Percentiles rank a stretch among this genome's conserved stretches.
These are phyloP conservation scores for Shiraia sp. DNA, from an alignment of 2,329 filamentous ascomycete species.

Conservation along the genomic window DNA sequence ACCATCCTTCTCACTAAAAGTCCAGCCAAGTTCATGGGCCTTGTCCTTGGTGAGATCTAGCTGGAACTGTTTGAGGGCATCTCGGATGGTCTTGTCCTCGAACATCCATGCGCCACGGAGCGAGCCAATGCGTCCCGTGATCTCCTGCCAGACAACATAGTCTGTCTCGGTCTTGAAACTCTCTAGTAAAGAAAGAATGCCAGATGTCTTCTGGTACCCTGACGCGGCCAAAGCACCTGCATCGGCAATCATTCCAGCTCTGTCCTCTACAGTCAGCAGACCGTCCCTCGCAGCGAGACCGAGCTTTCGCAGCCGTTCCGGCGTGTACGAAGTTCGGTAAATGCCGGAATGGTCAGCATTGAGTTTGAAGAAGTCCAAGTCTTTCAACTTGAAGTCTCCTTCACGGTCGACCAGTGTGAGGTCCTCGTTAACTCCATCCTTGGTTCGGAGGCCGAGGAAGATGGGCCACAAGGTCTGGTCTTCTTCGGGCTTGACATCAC, in stretches of 20 bases:
- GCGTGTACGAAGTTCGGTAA: slow-evolving; percentile 86
- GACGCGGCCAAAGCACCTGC: slow-evolving; percentile 86
- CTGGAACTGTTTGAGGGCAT: slow-evolving; percentile 83
- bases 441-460: slow-evolving; percentile 82
- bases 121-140: slow-evolving; percentile 75
- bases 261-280: slow-evolving; percentile 82
- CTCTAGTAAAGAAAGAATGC: slow-evolving; percentile 81
- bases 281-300: slow-evolving; percentile 82
- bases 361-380: slow-evolving; percentile 90
- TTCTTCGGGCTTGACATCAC: slow-evolving; percentile 90
- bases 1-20: slow-evolving; percentile 80
- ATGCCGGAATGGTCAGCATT: slow-evolving; percentile 94
- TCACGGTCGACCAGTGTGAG: slow-evolving; percentile 75
- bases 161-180: slow-evolving; percentile 80
- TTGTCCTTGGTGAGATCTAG: slow-evolving; percentile 75
- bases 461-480: slow-evolving; percentile 87
- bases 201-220: slow-evolving; percentile 92
- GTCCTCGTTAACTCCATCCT: slow-evolving; percentile 78
- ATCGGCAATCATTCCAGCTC: slow-evolving; percentile 89
- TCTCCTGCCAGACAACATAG: slow-evolving; percentile 95
- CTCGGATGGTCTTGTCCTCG: slow-evolving; percentile 72
- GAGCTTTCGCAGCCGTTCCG: slow-evolving; percentile 82
- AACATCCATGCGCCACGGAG: slow-evolving; percentile 87
- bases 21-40: slow-evolving; percentile 86
- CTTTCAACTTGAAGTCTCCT: slow-evolving; percentile 73